Base-by-base conservation (phyloP, 2,329 filamentous ascomycete species). In the Geosmithia putterillii region DNA sequence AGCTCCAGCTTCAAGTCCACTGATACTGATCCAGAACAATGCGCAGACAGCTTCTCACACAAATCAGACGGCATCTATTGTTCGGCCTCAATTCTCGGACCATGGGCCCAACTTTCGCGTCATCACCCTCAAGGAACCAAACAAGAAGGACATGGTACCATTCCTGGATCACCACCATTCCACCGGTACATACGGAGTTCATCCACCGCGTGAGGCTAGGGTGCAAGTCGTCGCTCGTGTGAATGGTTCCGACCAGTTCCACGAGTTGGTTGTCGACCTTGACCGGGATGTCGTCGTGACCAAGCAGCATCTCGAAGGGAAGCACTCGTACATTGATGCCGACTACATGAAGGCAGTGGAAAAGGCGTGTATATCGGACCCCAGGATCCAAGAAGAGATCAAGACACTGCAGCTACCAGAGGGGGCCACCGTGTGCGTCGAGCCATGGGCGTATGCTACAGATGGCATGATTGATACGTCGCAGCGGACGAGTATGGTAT, bases 391-490 rank as follows among this genome's bases (percentile, higher is more conserved):
- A 48, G 56, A 54, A 0, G 66, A 68, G 42, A 65, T 73, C 18
- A 41, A 53, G 2, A 52, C 51, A 1, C 54, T 74, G 3, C 50
- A 67, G 1, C 53, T 77, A 0, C 71, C 73, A 0, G 48, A 57
- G 5, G 65, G 59, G 1, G 61, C 67, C 0, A 59, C 56, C 0
- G 67, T 73, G 1, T 59, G 68, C 3, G 63, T 73, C 34, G 73
- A 77, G 49, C 64, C 73, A 0, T 77, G 73, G 73, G 64, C 71
- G 2, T 77, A 76, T 53, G 72, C 64, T 0, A 67, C 69, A 0
- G 70, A 76, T 51, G 72, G 71, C 0, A 64, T 69, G 58, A 69
- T 68, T 40, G 68, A 74, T 40, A 72, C 71, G 63, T 55, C 54
- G 0, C 49, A 65, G 41, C 58, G 69, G 9, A 61, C 65, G n/a